phyloP scores from a whole-genome alignment of 441 rosid species.

The Croton setiger region DNA sequence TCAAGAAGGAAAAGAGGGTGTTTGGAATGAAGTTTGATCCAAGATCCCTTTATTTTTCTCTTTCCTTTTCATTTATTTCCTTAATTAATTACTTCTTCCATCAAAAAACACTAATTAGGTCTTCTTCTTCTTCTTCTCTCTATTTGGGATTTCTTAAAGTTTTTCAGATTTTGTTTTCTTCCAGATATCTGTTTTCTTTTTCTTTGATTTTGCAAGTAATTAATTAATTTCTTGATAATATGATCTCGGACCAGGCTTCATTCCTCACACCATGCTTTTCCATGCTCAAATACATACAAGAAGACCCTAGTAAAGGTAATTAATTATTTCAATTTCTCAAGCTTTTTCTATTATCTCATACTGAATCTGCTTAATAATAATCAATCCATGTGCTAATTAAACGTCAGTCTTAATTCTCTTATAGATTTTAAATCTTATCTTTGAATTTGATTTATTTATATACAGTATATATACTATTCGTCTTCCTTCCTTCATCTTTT shows the following conservation, averaged over 20 bases:
- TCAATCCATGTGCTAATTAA: too few relatives aligned
- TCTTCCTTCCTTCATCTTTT: background rate
- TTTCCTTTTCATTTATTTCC: background rate
- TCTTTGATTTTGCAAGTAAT: conserved; percentile 1
- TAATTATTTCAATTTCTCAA: background rate
- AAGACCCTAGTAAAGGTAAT: background rate
- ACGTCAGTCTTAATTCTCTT: too few relatives aligned
- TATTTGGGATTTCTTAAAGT: too few relatives aligned
- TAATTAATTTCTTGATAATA: conserved; percentile 4
- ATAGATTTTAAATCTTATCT: too few relatives aligned
- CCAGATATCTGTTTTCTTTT: background rate
- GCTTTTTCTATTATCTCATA: background rate
- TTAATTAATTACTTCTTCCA: background rate
- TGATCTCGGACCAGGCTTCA: conserved; percentile 95
- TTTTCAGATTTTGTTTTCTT: background rate
- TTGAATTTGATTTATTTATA: too few relatives aligned
- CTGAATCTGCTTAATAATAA: background rate
- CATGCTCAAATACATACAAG: conserved; percentile 1
- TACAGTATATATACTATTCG: too few relatives aligned
- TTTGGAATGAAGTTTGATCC: conserved; percentile 86
- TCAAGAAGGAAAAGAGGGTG: conserved; percentile 43
- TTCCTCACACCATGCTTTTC: conserved; percentile 62
- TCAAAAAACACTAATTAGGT: too few relatives aligned
- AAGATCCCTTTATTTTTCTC: conserved; percentile 25
- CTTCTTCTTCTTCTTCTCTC: too few relatives aligned